phyloP scores from a whole-genome alignment of 768 basidiomycete genomes.

The Tephrocybe rancida region DNA sequence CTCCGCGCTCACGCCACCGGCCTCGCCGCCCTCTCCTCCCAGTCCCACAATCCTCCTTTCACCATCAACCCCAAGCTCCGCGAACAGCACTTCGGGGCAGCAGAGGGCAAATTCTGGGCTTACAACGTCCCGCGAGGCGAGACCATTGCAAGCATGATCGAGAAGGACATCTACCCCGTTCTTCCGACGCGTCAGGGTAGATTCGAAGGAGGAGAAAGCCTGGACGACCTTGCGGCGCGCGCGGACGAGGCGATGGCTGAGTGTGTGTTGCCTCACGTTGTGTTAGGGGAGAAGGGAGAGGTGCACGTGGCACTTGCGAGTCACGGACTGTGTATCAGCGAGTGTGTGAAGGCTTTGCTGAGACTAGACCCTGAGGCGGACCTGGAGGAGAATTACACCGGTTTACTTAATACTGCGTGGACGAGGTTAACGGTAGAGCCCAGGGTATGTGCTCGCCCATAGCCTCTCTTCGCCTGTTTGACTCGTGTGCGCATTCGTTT shows the following conservation, averaged over 20 bases:
- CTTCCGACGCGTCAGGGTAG: constrained; percentile 45
- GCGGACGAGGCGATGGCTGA: constrained; percentile 53
- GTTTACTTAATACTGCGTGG: constrained; percentile 78
- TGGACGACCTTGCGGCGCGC: constrained; percentile 61
- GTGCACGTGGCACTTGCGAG: constrained; percentile 70
- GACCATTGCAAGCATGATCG: constrained; percentile 47
- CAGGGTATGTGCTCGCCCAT: constrained; percentile 35
- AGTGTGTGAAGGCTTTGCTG: constrained; percentile 58
- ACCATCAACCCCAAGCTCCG: constrained; percentile 56
- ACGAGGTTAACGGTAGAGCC: constrained; percentile 50
- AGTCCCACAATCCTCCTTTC: constrained; percentile 58
- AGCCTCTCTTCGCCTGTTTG: background rate
- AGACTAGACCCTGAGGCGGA: constrained; percentile 48
- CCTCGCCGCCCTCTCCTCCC: constrained; percentile 51
- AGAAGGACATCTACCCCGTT: constrained; percentile 55
- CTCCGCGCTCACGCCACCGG: constrained; percentile 68
- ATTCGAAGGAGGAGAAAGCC: constrained; percentile 71
- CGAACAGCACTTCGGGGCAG: constrained; percentile 74
- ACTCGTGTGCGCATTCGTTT: background rate
- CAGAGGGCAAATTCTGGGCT: constrained; percentile 65
- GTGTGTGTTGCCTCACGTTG: constrained; percentile 61
- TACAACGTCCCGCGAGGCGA: constrained; percentile 27
- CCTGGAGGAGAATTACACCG: constrained; percentile 37
- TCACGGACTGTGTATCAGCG: constrained; percentile 73
- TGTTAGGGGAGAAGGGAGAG: constrained; percentile 41